Evolutionary conservation across 1,139 yeast genomes (phyloP).

Genomic region (Candida albicans): DNA sequence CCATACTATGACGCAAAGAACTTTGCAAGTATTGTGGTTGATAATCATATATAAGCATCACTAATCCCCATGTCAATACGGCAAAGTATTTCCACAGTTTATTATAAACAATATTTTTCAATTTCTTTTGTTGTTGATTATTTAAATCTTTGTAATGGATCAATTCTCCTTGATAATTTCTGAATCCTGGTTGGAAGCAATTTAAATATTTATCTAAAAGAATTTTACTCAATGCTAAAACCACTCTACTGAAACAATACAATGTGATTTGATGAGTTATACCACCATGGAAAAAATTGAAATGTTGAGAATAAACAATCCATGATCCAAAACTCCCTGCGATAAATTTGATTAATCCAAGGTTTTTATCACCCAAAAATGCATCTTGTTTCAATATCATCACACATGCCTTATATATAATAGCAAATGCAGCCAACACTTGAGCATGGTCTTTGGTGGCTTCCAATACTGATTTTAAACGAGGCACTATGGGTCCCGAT

Average conservation of each 20-base stretch:
- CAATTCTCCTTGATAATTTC: constrained; percentile 20
- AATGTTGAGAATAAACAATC: constrained; percentile 63
- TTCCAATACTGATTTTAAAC: constrained; percentile 49
- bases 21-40: constrained; percentile 66
- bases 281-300: constrained; percentile 45
- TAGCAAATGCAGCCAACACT: constrained; percentile 66
- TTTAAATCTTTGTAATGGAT: constrained; percentile 32
- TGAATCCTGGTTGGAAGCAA: constrained; percentile 38
- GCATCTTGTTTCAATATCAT: constrained; percentile 34
- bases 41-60: constrained; percentile 67
- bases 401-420: constrained; percentile 51
- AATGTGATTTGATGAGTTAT: constrained; percentile 61
- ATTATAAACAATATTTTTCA: constrained; percentile 36
- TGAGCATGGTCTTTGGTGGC: constrained; percentile 69
- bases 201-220: constrained; percentile 38
- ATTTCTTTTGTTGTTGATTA: constrained; percentile 33
- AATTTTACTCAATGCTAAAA: constrained; percentile 54
- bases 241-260: constrained; percentile 60
- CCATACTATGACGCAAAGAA: constrained; percentile 70
- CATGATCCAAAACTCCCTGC: constrained; percentile 69
- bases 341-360: constrained; percentile 44
- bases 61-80: constrained; percentile 72
- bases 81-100: constrained; percentile 66
- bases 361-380: constrained; percentile 34
- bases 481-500: constrained; percentile 46